These are phyloP conservation scores for Chamaecyparis obtusa DNA, from an alignment of 75 land plant species.

Conservation along the genomic window DNA sequence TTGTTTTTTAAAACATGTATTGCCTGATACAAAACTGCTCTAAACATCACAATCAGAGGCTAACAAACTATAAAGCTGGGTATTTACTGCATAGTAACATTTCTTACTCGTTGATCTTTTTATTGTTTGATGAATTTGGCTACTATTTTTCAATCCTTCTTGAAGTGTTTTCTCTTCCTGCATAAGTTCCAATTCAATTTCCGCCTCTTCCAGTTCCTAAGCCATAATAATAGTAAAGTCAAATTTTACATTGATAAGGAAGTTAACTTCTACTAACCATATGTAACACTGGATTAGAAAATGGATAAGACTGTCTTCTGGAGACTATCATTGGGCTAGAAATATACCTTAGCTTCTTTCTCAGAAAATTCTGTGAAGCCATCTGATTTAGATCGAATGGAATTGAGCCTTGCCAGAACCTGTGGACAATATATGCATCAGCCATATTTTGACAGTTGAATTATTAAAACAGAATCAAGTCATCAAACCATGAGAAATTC, in stretches of 20 bases:
- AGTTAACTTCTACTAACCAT: not conserved
- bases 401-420: slow-evolving; percentile 76
- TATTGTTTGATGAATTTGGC: not conserved
- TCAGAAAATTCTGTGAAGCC: slow-evolving; percentile 17
- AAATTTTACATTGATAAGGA: not conserved
- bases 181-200: slow-evolving; percentile 76
- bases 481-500: not conserved
- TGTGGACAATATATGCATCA: slow-evolving; percentile 21
- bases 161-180: slow-evolving; percentile 34
- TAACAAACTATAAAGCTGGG: not conserved
- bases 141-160: slow-evolving; percentile 23
- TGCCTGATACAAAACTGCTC: not conserved
- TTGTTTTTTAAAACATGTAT: not conserved
- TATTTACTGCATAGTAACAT: not conserved
- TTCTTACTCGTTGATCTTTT: not conserved
- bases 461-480: not conserved
- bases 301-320: not conserved
- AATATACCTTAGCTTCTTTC: slow-evolving; percentile 26
- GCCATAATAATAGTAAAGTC: not conserved
- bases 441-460: not conserved
- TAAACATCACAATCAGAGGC: slow-evolving; percentile 6
- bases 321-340: not conserved
- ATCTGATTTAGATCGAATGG: slow-evolving; percentile 28
- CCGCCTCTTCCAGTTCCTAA: slow-evolving; percentile 89
- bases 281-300: not conserved